phyloP scores from a whole-genome alignment of 352 stramenopile genomes.

The Globisporangium carolinianum region DNA sequence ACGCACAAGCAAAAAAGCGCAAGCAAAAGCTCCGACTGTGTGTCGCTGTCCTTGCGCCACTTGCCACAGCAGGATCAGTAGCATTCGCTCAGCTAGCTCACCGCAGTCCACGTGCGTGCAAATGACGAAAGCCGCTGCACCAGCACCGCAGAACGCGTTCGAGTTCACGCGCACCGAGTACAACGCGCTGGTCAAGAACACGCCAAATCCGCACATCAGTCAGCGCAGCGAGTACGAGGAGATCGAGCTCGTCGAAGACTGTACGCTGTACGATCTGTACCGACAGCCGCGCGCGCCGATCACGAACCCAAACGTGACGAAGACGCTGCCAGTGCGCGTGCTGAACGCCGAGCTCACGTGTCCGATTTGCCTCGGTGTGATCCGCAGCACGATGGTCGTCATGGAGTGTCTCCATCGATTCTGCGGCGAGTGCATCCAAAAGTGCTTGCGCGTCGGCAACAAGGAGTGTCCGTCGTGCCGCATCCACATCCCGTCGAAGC shows the following conservation, averaged over 20 bases:
- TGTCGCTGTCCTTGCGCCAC: no score
- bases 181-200: constrained; percentile 37
- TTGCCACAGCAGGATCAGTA: no score
- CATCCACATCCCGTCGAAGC: constrained; percentile 85
- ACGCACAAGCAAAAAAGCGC: no score
- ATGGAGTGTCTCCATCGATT: constrained; percentile 91
- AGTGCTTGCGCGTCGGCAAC: constrained; percentile 76
- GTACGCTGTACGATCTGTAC: constrained; percentile 88
- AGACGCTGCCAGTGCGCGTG: constrained; percentile 53
- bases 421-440: constrained; percentile 87
- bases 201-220: constrained; percentile 41
- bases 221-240: constrained; percentile 82
- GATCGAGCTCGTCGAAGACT: constrained; percentile 77
- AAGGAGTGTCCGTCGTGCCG: constrained; percentile 87
- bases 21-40: no score
- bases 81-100: no score
- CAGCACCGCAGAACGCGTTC: constrained; percentile 45
- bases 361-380: constrained; percentile 84
- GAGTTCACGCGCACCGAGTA: constrained; percentile 70
- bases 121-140: neutral
- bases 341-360: constrained; percentile 84
- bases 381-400: constrained; percentile 81
- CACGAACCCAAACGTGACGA: constrained; percentile 41
- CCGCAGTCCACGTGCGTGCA: no score
- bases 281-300: constrained; percentile 65